A percentile compares a stretch with the other conserved stretches of the same genome.
Evolutionary conservation across 2,329 filamentous ascomycete species (phyloP).

Genomic region (Clonostachys rhizophaga): DNA sequence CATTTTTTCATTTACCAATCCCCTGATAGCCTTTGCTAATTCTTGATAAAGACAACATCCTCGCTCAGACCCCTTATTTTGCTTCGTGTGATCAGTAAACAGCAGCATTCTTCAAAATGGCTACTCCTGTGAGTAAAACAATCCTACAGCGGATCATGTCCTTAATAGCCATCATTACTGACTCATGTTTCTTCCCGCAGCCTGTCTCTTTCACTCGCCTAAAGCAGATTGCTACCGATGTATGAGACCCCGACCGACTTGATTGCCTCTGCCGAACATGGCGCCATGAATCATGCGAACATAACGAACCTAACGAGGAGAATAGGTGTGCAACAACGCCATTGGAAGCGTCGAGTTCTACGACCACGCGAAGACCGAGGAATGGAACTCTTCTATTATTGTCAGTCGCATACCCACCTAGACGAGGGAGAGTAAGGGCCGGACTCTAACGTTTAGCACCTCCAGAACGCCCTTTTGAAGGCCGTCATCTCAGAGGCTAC

Average conservation of each 20-base stretch:
- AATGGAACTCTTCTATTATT: constrained; percentile 93
- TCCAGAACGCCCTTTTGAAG: constrained; percentile 71
- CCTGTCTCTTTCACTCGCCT: constrained; percentile 73
- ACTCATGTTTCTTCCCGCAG: constrained; percentile 31
- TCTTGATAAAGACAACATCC: no score
- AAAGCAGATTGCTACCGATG: constrained; percentile 81
- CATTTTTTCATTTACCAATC: no score
- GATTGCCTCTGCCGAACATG: not conserved
- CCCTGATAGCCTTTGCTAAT: no score
- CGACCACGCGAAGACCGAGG: constrained; percentile 77
- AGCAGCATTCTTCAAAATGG: constrained; percentile 20
- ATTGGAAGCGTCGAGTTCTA: constrained; percentile 74
- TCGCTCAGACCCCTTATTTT: not conserved
- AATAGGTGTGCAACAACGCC: constrained; percentile 75
- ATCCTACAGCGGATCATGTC: not conserved
- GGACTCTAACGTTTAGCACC: not conserved
- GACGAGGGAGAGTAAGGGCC: not conserved
- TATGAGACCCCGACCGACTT: constrained; percentile 34
- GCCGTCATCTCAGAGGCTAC: constrained; percentile 72
- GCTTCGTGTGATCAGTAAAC: not conserved
- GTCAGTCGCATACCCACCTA: constrained; percentile 46
- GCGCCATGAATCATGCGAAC: not conserved
- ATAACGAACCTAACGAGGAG: constrained; percentile 8
- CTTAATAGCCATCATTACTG: not conserved
- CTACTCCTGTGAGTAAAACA: constrained; percentile 23